Conservation (phyloP, 306 rosid species). For the Begonia loranthoides region DNA sequence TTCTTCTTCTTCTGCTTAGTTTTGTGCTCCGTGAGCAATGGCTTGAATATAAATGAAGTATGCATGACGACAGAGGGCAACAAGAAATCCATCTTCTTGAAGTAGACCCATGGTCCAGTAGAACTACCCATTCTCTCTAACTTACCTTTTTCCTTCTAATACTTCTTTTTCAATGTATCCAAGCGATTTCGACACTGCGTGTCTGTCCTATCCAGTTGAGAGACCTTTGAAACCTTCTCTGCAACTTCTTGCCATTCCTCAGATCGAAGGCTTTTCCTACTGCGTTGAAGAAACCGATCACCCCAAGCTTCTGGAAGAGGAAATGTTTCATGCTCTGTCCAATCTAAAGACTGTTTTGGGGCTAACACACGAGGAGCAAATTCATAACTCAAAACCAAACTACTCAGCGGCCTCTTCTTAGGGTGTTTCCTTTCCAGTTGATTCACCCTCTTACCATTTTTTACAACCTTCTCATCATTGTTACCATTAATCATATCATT, state of each 20-base stretch:
- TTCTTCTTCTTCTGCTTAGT: too few relatives aligned
- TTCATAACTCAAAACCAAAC: constrained; percentile 62
- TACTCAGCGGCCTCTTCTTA: constrained; percentile 62
- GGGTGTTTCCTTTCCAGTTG: constrained; percentile 53
- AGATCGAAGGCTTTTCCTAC: constrained; percentile 79
- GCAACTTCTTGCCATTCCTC: constrained; percentile 96
- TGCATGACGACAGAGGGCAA: constrained; percentile 20
- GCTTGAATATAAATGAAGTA: too few relatives aligned
- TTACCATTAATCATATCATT: not conserved
- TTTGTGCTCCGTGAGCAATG: too few relatives aligned
- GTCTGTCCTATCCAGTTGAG: constrained; percentile 59
- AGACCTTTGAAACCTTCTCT: constrained; percentile 65
- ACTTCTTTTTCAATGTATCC: constrained; percentile 81
- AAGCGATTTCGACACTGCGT: constrained; percentile 80
- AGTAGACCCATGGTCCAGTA: constrained; percentile 60
- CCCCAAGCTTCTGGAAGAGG: constrained; percentile 86
- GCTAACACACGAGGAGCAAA: constrained; percentile 51
- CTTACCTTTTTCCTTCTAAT: constrained; percentile 67
- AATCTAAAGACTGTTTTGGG: constrained; percentile 41
- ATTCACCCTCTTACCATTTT: constrained; percentile 16
- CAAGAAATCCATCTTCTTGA: constrained; percentile 60
- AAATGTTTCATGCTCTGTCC: constrained; percentile 74
- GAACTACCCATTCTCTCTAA: constrained; percentile 25
- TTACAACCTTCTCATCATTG: constrained; percentile 7
- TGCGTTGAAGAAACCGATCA: constrained; percentile 63